Percentiles rank a stretch among this genome's conserved stretches.
These are phyloP conservation scores for Boletus eberwhitei DNA, from an alignment of 768 basidiomycete species.

Conservation along the genomic window DNA sequence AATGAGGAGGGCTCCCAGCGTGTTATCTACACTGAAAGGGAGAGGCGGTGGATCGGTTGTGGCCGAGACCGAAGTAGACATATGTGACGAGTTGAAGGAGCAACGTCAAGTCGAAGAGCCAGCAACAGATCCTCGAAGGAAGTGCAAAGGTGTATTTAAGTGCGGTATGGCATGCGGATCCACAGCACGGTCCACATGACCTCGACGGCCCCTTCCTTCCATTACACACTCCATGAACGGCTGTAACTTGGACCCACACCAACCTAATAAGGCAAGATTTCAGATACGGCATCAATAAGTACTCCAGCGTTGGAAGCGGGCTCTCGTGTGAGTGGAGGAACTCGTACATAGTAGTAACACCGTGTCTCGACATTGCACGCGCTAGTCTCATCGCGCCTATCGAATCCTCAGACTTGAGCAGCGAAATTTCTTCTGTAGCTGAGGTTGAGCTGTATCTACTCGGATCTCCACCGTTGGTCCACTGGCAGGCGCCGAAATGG, in stretches of 20 bases:
- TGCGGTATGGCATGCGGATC: neutral
- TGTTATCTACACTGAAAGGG: conserved; percentile 39
- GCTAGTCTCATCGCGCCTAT: neutral
- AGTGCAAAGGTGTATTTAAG: neutral
- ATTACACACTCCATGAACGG: neutral
- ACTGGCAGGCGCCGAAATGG: neutral
- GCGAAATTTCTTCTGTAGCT: neutral
- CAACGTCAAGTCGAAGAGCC: neutral
- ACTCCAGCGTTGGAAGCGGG: neutral
- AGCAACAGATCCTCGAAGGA: neutral
- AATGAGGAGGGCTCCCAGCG: conserved; percentile 52
- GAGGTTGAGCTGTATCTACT: neutral
- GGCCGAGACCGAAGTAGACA: conserved; percentile 5
- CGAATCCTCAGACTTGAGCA: neutral
- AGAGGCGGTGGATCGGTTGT: neutral
- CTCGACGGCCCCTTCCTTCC: neutral
- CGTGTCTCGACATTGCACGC: too few species aligned
- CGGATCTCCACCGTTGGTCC: neutral
- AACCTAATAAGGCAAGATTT: neutral
- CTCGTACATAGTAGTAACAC: neutral
- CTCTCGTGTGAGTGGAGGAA: neutral
- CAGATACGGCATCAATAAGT: neutral
- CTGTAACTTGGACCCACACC: neutral
- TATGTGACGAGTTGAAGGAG: neutral
- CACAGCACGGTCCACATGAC: neutral